Conservation (phyloP, 306 rosid species). For the Ziziphus jujuba region DNA sequence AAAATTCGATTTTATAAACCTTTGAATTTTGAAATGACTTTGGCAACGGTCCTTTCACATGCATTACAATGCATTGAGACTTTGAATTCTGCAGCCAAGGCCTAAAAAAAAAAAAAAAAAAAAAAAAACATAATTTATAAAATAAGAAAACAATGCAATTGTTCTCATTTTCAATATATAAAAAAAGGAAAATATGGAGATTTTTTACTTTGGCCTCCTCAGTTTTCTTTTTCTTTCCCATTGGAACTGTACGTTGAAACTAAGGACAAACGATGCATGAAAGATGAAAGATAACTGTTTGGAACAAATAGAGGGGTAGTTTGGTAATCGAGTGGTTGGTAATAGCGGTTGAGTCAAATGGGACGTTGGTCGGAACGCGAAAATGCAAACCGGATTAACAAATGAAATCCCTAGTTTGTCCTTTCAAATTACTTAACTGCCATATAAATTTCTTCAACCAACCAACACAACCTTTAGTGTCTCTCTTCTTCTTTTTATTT, state of each 20-base stretch:
- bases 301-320: not conserved
- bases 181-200: not conserved
- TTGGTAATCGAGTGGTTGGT: not conserved
- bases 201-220: conserved; percentile 37
- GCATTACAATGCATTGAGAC: conserved; percentile 80
- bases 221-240: conserved; percentile 54
- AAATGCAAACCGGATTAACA: too few species aligned
- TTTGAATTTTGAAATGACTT: conserved; percentile 63
- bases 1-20: conserved; percentile 25
- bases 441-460: too few species aligned
- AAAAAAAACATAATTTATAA: not conserved
- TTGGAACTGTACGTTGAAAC: conserved; percentile 7
- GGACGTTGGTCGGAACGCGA: too few species aligned
- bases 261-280: not conserved
- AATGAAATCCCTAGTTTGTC: too few species aligned
- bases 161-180: not conserved
- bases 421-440: too few species aligned
- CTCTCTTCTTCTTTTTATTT: too few species aligned
- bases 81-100: conserved; percentile 44
- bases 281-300: not conserved
- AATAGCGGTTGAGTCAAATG: too few species aligned
- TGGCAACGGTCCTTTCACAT: conserved; percentile 72
- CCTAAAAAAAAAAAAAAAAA: too few species aligned
- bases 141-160: not conserved
- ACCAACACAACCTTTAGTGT: too few species aligned